Base-by-base conservation (phyloP, 2,329 filamentous ascomycete genomes). In the Colletotrichum chlorophyti region DNA sequence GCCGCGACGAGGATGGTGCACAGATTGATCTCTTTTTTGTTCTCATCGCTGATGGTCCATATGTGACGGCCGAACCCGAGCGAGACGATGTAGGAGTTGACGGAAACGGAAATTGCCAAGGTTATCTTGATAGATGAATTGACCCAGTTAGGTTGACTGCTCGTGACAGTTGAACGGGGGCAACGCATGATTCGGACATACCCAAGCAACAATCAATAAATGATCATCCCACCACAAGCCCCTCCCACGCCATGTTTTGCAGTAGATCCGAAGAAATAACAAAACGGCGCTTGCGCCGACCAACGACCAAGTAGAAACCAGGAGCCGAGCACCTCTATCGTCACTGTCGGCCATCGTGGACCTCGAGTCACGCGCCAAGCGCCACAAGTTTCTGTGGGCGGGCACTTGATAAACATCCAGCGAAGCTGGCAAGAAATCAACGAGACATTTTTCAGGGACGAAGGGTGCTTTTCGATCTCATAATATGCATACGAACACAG, bases 191-290 rank as follows among this genome's bases (percentile, higher is more conserved):
- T 27, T n/a, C 12, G 7, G 3, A 69, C 71, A 31, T 68, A 74
- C 72, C 71, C 71, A 73, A 10, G 72, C 64, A 9, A 61, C 57
- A n/a, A 74, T 66, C 42, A 75, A 61, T 14, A 72, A 42, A 59
- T 72, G 68, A 60, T 75, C 73, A 53, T 75, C 73, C 68, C 71
- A 73, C 69, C 72, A 75, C 23, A 75, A 31, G 41, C 71, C 72
- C 31, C 68, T 66, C 2, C 68, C 68, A 11, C 71, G 67, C 64
- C 68, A 70, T 24, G 68, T 43, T 46, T 75, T 75, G 66, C 72
- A 75, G 65, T 75, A 75, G 26, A 74, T 48, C 6, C 73, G 66
- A 15, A 75, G 50, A 10, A 63, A 60, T 5, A 75, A 53, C 14
- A 74, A 40, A 1, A 71, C 43, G 4, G 60, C 66, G 32, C 64